phyloP scores from a whole-genome alignment of 2,329 filamentous ascomycete species.

The Elsinoe perseae region DNA sequence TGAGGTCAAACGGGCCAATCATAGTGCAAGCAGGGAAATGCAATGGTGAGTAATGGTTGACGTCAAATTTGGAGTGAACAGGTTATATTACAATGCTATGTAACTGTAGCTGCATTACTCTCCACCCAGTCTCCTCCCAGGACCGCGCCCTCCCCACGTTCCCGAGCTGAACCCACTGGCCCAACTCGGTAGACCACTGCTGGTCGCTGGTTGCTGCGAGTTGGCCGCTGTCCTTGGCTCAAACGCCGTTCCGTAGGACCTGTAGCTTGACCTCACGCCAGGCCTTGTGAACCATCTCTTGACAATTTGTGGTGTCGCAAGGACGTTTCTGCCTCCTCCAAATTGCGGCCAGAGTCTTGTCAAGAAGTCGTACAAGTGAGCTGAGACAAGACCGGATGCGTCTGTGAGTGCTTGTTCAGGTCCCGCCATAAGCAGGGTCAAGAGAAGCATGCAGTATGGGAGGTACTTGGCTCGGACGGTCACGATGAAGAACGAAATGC shows the following conservation, averaged over 20 bases:
- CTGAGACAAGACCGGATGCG: conserved; percentile 71
- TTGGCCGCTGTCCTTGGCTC: conserved; percentile 38
- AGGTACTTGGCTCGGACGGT: conserved; percentile 74
- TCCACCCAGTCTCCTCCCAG: conserved; percentile 54
- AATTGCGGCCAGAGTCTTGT: conserved; percentile 82
- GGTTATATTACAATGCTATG: background rate
- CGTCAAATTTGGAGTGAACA: no score
- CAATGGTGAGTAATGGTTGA: background rate
- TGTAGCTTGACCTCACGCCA: conserved; percentile 38
- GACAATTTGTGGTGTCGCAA: conserved; percentile 67
- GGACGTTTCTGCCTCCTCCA: conserved; percentile 69
- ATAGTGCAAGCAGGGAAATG: background rate
- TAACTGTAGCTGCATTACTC: conserved; percentile 20
- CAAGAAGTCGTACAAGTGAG: conserved; percentile 85
- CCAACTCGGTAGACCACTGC: conserved; percentile 28
- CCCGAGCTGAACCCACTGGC: conserved; percentile 24
- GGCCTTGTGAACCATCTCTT: conserved; percentile 53
- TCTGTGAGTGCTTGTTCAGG: conserved; percentile 53
- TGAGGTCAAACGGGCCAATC: background rate
- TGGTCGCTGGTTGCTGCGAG: conserved; percentile 30
- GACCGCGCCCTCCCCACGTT: conserved; percentile 54
- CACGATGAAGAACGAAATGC: conserved; percentile 72
- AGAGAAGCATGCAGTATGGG: conserved; percentile 69
- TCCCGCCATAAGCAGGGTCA: conserved; percentile 63
- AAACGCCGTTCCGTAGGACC: conserved; percentile 57